Evolutionary conservation across 2,329 filamentous ascomycete genomes (phyloP).

Genomic region (Scytalidium sp.): DNA sequence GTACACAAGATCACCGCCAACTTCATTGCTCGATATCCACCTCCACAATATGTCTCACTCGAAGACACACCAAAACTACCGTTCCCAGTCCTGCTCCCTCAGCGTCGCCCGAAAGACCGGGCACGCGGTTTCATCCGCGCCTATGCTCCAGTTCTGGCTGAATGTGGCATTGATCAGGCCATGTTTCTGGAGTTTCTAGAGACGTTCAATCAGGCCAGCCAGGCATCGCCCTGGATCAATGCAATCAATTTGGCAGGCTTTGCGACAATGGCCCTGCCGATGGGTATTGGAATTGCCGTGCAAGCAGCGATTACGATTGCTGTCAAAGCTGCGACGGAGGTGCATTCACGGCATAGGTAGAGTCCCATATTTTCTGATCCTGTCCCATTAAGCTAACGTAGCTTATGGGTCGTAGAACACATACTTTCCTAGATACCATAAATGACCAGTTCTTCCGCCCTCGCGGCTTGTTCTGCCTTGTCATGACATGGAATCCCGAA

Average conservation of each 20-base stretch:
- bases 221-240: conserved; percentile 32
- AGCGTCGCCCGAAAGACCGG: conserved; percentile 43
- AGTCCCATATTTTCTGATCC: too few relatives aligned
- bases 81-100: conserved; percentile 45
- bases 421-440: conserved; percentile 50
- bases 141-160: conserved; percentile 42
- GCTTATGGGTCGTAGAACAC: conserved; percentile 22
- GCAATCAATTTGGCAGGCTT: conserved; percentile 37
- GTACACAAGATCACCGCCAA: neutral
- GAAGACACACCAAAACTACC: conserved; percentile 19
- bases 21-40: neutral
- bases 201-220: conserved; percentile 38
- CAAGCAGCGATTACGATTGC: conserved; percentile 1
- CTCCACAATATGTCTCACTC: neutral
- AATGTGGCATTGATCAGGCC: conserved; percentile 40
- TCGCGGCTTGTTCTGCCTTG: conserved; percentile 48
- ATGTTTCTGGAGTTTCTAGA: conserved; percentile 45
- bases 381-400: conserved; percentile 3
- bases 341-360: conserved; percentile 3
- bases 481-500: conserved; percentile 49
- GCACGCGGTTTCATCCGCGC: conserved; percentile 45
- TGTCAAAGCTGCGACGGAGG: conserved; percentile 1
- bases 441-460: conserved; percentile 55
- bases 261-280: conserved; percentile 26
- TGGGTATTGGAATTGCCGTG: conserved; percentile 1